Percentiles rank a stretch among this genome's conserved stretches.
Evolutionary conservation across 352 stramenopile species (phyloP).

Genomic region (Pythium rhizo-oryzae): DNA sequence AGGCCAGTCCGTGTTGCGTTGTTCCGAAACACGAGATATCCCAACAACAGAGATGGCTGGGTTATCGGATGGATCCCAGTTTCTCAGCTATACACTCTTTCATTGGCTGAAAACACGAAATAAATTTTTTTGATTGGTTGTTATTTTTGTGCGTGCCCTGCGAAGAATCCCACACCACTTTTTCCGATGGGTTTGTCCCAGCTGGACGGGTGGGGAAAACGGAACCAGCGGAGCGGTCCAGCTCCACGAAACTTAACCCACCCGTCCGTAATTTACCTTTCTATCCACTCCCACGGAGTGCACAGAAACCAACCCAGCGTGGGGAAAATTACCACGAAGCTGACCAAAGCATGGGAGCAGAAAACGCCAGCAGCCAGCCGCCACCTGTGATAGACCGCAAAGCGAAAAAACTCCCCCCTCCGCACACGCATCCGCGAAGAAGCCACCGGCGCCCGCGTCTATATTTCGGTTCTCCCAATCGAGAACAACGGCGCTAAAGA

Average conservation of each 20-base stretch:
- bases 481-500: background rate
- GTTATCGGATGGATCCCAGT: background rate
- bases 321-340: background rate
- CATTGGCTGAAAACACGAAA: background rate
- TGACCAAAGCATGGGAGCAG: background rate
- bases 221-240: background rate
- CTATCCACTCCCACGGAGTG: background rate
- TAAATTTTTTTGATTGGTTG: background rate
- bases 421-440: background rate
- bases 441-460: background rate
- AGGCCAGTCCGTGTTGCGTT: background rate
- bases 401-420: slow-evolving; percentile 3
- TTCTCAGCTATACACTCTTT: background rate
- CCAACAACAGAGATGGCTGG: background rate
- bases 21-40: slow-evolving; percentile 3
- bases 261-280: background rate
- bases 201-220: slow-evolving; percentile 4
- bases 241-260: background rate
- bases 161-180: background rate
- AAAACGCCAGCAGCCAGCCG: slow-evolving; percentile 17
- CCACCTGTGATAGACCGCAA: background rate
- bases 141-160: background rate
- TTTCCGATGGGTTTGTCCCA: slow-evolving; percentile 5
- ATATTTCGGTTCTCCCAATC: slow-evolving; percentile 9
- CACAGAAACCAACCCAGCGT: background rate